Base-by-base conservation (phyloP, 2,329 filamentous ascomycete genomes). In the Alternaria infectoria region DNA sequence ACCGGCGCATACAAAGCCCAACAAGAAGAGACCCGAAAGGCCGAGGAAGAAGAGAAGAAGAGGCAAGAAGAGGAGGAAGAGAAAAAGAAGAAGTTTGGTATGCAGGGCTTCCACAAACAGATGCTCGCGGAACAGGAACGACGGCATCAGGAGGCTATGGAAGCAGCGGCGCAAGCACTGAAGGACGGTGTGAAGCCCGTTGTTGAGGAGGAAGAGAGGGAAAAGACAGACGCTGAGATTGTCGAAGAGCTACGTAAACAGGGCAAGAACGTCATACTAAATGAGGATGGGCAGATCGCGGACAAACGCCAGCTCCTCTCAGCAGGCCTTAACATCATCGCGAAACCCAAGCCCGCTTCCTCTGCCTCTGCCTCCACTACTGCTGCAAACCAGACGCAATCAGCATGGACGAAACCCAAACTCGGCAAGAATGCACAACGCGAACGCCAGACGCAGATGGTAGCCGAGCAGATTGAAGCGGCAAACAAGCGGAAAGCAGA, bases 1-100 rank as follows among this genome's bases (percentile, higher is more conserved):
- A 96, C 92, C 0, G 90, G 89, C 61, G 92, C 92, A 36, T 96
- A 96, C 78, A 93, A 91, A 82, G 86, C 86, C 74, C 92, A 95
- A 75, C 91, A 94, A 74, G 91, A 91, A 76, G 92, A 94, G 78
- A 89, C 92, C 68, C 83, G 85, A 69, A 83, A 85, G 58, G 74
- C 92, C 9, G 91, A 94, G 74, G 90, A 89, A 67, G 91, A 93
- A 74, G 92, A 96, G 80, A 86, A 84, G 74, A 81, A 79, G 62
- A 83, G 85, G 61, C 90, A 92, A 71, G 91, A 90, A 71, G 86
- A 84, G 40, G 87, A 90, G 86, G 85, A 86, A 23, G 86, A 85
- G 77, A 89, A 89, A 77, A 90, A 90, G 66, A 86, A 88, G 68
- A 84, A 84, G 4, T 84, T 86, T n/a, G 91, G 91, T 44, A 92